Base-by-base conservation (phyloP, 2,329 filamentous ascomycete species). In the Thermochaetoides dissita region DNA sequence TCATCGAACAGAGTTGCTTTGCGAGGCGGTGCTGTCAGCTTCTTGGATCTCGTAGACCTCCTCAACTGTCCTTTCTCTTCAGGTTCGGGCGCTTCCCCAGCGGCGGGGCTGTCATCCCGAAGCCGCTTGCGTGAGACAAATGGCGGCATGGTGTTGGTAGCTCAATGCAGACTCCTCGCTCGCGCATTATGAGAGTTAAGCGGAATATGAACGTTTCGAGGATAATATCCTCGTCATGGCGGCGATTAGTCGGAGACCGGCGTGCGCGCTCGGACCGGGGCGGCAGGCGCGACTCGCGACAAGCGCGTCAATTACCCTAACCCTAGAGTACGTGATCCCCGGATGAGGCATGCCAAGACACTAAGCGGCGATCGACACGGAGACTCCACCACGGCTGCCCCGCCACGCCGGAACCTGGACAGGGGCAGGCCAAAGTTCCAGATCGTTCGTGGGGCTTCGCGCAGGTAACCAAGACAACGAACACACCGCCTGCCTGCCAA, bases 111-210 rank as follows among this genome's bases (percentile, higher is more conserved):
- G 11, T 56, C 38, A 7, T 53, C 72, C 46, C 69, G 72, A 50
- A 76, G 53, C 46, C 79, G 72, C 62, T 86, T 87, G 51, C 78
- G 76, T 38, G 78, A 69, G 10, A 84, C 67, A 49, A 73, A 64
- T 24, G 81, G 80, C 54, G 81, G 79, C 81, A 86, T 86, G 11
- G 7, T 9, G 12, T 2, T 34, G 8, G 8, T 24, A 24, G 17
- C 5, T 24, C 17, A 24, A 5, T 24, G 17, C 3, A 24, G 3
- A 24, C n/a, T n/a, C n/a, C n/a, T 12, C 30, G 3, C 10, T 37
- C 12, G 39, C 41, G 17, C 17, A 24, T 24, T 24, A 24, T 24
- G 17, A 24, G 17, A 5, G 17, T 24, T 3, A 24, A 24, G 17
- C 17, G 17, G 17, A 24, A 3, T 24, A 24, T 24, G 17, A 3